These are phyloP conservation scores for Chaetomium sp. DNA, from an alignment of 2,329 filamentous ascomycete genomes.

Conservation along the genomic window DNA sequence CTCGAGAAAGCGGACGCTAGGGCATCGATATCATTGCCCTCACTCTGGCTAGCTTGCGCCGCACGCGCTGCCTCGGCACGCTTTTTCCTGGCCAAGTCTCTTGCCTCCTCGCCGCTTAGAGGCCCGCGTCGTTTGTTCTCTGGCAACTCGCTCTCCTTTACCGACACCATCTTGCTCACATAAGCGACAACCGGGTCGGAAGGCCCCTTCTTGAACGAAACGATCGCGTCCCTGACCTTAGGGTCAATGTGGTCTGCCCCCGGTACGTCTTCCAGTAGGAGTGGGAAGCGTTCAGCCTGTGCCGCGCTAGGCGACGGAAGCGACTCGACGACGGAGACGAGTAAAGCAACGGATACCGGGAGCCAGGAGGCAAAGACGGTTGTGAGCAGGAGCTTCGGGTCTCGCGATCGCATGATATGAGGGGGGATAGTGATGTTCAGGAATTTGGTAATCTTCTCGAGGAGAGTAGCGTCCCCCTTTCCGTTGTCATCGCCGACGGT, in stretches of 20 bases:
- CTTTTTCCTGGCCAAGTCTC: constrained; percentile 85
- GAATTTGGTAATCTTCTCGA: constrained; percentile 95
- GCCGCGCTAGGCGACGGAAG: constrained; percentile 81
- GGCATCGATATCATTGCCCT: constrained; percentile 53
- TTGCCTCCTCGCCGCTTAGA: constrained; percentile 85
- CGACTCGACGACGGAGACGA: constrained; percentile 93
- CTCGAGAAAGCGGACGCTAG: constrained; percentile 63
- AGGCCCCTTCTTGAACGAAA: constrained; percentile 70
- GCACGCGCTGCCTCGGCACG: constrained; percentile 83
- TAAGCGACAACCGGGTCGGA: constrained; percentile 86
- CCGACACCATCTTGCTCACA: constrained; percentile 96
- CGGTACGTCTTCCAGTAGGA: constrained; percentile 77
- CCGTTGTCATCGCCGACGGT: constrained; percentile 80
- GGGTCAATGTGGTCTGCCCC: constrained; percentile 71
- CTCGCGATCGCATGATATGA: constrained; percentile 81
- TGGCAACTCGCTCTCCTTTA: constrained; percentile 88
- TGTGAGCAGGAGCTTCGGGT: constrained; percentile 80
- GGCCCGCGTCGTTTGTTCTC: constrained; percentile 78
- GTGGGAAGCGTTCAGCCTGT: constrained; percentile 78
- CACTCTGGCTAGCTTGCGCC: constrained; percentile 63
- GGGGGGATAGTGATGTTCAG: constrained; percentile 79
- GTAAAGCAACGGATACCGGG: constrained; percentile 84
- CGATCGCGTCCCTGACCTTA: constrained; percentile 76
- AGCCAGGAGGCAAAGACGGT: constrained; percentile 89
- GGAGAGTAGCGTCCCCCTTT: constrained; percentile 76